These are phyloP conservation scores for Gelatoporia subvermispora DNA, from an alignment of 768 basidiomycete genomes.

Conservation along the genomic window DNA sequence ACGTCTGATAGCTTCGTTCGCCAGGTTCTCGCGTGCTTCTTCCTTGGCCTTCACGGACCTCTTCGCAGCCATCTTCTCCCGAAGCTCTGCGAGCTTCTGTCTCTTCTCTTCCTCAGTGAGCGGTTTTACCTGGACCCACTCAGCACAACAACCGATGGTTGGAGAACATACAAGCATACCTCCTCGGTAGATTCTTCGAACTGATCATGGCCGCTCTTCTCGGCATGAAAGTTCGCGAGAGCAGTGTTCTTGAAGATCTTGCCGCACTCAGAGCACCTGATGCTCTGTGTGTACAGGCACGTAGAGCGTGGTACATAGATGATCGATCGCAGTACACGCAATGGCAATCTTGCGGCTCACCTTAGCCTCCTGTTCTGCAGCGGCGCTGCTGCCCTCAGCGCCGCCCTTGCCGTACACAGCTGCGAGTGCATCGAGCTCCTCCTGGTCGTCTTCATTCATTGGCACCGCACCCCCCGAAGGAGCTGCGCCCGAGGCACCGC, in stretches of 20 bases:
- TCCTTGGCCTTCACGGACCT: constrained; percentile 64
- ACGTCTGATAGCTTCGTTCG: constrained; percentile 74
- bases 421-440: constrained; percentile 61
- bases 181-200: constrained; percentile 97
- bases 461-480: constrained; percentile 19
- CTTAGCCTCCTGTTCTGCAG: constrained; percentile 57
- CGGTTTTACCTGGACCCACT: constrained; percentile 67
- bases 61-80: constrained; percentile 76
- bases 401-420: constrained; percentile 38
- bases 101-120: constrained; percentile 93
- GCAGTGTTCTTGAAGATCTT: constrained; percentile 86
- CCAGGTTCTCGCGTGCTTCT: constrained; percentile 68
- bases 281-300: constrained; percentile 45
- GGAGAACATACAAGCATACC: constrained; percentile 36
- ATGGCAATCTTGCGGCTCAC: constrained; percentile 37
- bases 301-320: too few species aligned
- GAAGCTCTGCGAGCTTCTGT: constrained; percentile 72
- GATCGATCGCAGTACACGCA: background rate
- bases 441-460: constrained; percentile 59
- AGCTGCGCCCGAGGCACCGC: constrained; percentile 25
- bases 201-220: constrained; percentile 91
- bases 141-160: background rate
- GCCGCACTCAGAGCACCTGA: constrained; percentile 79
- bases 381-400: constrained; percentile 29
- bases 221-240: constrained; percentile 88